These are phyloP conservation scores for Hortiboletus flavorubellus DNA, from an alignment of 768 basidiomycete species.

Conservation along the genomic window DNA sequence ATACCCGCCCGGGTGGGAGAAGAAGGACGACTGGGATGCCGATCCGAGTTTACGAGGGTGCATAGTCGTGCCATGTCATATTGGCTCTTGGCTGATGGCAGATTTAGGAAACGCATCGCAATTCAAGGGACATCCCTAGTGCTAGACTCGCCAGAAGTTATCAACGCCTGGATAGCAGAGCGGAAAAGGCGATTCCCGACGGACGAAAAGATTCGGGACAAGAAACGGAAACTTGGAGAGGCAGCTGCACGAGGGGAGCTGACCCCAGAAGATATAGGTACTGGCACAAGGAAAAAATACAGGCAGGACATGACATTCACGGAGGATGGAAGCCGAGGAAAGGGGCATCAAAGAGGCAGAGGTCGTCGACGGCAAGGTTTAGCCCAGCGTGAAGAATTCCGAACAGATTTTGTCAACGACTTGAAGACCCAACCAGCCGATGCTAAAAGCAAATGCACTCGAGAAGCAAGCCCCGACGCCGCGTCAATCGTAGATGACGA, in stretches of 20 bases:
- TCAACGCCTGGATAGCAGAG: slow-evolving; percentile 85
- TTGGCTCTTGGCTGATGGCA: slow-evolving; percentile 7
- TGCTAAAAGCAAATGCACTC: neutral
- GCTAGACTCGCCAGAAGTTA: slow-evolving; percentile 77
- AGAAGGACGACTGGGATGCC: slow-evolving; percentile 70
- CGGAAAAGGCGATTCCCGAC: slow-evolving; percentile 87
- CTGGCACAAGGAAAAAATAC: slow-evolving; percentile 42
- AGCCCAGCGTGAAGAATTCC: neutral
- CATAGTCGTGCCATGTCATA: slow-evolving; percentile 9
- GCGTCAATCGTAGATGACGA: slow-evolving; percentile 37
- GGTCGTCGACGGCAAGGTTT: slow-evolving; percentile 25
- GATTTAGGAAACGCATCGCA: slow-evolving; percentile 58
- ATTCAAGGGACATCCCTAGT: slow-evolving; percentile 78
- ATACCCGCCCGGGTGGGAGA: slow-evolving; percentile 72
- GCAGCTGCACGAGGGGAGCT: slow-evolving; percentile 80
- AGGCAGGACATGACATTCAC: slow-evolving; percentile 23
- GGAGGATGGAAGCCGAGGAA: slow-evolving; percentile 7
- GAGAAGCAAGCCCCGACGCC: slow-evolving; percentile 14
- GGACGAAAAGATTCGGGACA: slow-evolving; percentile 64
- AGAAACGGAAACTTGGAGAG: slow-evolving; percentile 74
- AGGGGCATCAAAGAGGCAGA: slow-evolving; percentile 27
- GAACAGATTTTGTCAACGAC: neutral
- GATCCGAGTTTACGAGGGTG: slow-evolving; percentile 81
- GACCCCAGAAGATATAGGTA: slow-evolving; percentile 42
- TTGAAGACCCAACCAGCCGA: neutral